Base-by-base conservation (phyloP, 768 basidiomycete species). In the Baorangia bicolor region DNA sequence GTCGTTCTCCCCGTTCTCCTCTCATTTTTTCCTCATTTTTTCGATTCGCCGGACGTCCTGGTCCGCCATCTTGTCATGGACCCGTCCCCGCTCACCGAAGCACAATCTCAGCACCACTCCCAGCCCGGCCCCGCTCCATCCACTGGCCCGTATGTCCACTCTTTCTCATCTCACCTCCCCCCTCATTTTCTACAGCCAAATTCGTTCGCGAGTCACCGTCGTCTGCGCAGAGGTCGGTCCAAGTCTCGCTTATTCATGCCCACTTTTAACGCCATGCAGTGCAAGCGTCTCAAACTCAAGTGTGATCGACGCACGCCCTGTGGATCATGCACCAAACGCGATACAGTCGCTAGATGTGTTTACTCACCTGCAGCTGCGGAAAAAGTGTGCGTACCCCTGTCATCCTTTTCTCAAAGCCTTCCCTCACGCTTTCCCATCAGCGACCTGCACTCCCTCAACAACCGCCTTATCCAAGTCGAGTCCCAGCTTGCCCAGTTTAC, bases 251-350 rank as follows among this genome's bases (percentile, higher is more conserved):
- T 28, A 8, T 28, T 14, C 55, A 11, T 35, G n/a, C 51, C 27
- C 49, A 54, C 2, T 1, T 18, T 44, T 63, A 3, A 68, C 37
- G 35, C 47, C 39, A 1, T 7, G 3, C 66, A 93, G 88, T 94
- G 91, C 76, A 93, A 93, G 70, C 88, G 91, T 5, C 78, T 93
- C 50, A 94, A 94, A 64, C 79, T 93, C 50, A 91, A 87, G 74
- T 94, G 91, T 66, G 91, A 93, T 73, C 77, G 91, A 37, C 81
- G 86, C 21, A 83, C 78, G 3, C 91, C 91, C 0, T 93, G 91
- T 60, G 83, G 83, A 1, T 86, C 85, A 27, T 93, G 92, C 62
- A 79, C 83, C 18, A 92, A 92, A 67, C 86, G 90, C 57, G 87
- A 90, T 65, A 90, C 88, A 0, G 80, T 87, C 12, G 74, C 76